Conservation (phyloP, 2,329 filamentous ascomycete genomes). For the Geoglossum cookeanum region DNA sequence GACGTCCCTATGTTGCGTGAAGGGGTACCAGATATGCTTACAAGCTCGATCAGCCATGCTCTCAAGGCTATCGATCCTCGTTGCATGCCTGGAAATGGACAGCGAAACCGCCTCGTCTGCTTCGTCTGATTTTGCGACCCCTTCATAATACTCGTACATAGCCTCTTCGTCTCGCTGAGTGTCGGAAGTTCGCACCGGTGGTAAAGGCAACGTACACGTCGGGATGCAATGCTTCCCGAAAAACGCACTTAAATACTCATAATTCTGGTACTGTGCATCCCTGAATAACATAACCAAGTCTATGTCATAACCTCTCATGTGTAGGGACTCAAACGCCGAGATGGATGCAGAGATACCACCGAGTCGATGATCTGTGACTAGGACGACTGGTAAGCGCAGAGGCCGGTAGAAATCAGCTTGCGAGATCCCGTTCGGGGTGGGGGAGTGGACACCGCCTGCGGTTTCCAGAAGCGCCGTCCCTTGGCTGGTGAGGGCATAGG, state of each 20-base stretch:
- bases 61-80: constrained; percentile 38
- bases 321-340: constrained; percentile 59
- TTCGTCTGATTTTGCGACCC: constrained; percentile 28
- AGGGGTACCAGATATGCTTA: constrained; percentile 63
- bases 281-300: constrained; percentile 50
- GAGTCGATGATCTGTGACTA: constrained; percentile 55
- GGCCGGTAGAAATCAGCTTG: constrained; percentile 65
- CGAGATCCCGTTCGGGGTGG: constrained; percentile 52
- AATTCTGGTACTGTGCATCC: constrained; percentile 46
- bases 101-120: not conserved
- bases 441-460: constrained; percentile 65
- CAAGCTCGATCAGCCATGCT: constrained; percentile 42
- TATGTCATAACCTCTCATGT: constrained; percentile 61
- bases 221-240: constrained; percentile 41
- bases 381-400: constrained; percentile 50
- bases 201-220: constrained; percentile 36
- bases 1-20: constrained; percentile 58
- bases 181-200: constrained; percentile 30
- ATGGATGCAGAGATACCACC: constrained; percentile 70
- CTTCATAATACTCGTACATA: constrained; percentile 46
- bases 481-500: constrained; percentile 23
- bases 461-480: constrained; percentile 61
- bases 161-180: constrained; percentile 30
- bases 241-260: constrained; percentile 46
- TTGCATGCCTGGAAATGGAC: constrained; percentile 26